Base-by-base conservation (phyloP, 768 basidiomycete species). In the Termitomyces sp. region DNA sequence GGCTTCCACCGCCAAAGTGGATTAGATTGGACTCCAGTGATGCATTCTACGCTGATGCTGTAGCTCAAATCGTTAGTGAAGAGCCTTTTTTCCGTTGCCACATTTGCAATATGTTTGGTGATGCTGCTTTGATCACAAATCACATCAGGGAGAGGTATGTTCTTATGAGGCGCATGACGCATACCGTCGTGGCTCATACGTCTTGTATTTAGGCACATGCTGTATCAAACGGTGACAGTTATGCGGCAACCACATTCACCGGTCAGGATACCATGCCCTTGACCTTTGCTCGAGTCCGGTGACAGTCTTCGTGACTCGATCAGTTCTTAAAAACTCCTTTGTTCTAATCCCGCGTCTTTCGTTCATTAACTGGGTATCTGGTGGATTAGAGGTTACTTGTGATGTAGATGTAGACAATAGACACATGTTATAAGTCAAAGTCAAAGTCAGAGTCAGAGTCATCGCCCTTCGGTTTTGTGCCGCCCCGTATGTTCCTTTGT, bases 401-500 rank as follows among this genome's bases (percentile, higher is more conserved):
- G 30, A 32, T 58, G 13, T 43, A 36, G 9, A 36, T 58, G 18
- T 43, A 36, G 9, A 36, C 13, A 53, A 48, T 43, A 40, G 14
- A 59, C 54, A 58, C 35, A 41, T 61, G 49, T 55, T 82, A 87
- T 74, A 86, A 72, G 66, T 86, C 86, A 68, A 87, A 86, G 67
- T 93, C 91, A 69, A 95, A 89, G 70, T 93, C 93, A 35, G 88
- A 89, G 66, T 88, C 85, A 43, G 81, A 82, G 61, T 87, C 83
- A 60, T 79, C 77, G 40, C 71, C 73, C 53, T 71, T 73, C 53
- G 63, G 63, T 41, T 70, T 61, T 30, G 63, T 43, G 49, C 55
- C 66, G 13, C 73, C 75, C 60, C 83, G 77, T 41, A 89, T 73
- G 62, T 87, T 89, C 75, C 82, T 88, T 28, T 70, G 66, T 3